phyloP scores from a whole-genome alignment of 176 grass and related monocot genomes.

The Cenchrus purpureus region DNA sequence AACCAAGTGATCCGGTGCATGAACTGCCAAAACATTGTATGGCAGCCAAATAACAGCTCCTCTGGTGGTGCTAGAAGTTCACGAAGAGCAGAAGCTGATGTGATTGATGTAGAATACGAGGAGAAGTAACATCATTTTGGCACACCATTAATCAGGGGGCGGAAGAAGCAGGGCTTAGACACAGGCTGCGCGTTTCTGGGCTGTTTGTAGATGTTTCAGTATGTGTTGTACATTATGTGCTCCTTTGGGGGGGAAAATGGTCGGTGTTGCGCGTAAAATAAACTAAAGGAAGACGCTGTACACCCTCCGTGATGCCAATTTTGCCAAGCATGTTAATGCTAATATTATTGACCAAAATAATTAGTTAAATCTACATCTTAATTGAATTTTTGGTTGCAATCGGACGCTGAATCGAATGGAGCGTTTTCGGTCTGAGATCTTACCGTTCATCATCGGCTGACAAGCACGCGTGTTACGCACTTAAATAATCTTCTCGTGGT shows the following conservation, averaged over 20 bases:
- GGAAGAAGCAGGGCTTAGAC: neutral
- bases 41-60: slow-evolving; percentile 75
- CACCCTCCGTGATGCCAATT: neutral
- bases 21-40: slow-evolving; percentile 89
- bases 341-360: neutral
- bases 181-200: neutral
- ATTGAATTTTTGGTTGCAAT: neutral
- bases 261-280: neutral
- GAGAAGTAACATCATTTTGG: slow-evolving; percentile 61
- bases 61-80: slow-evolving; percentile 54
- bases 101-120: slow-evolving; percentile 94
- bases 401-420: neutral
- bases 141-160: neutral
- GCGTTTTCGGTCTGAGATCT: too few species aligned
- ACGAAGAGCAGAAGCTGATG: slow-evolving; percentile 67
- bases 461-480: too few species aligned
- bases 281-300: neutral
- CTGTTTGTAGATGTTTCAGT: slow-evolving; percentile 13
- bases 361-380: neutral
- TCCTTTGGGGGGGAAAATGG: neutral
- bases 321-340: neutral
- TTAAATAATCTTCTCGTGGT: too few species aligned
- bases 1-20: slow-evolving; percentile 86
- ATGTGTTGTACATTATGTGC: slow-evolving; percentile 42
- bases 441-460: too few species aligned